Evolutionary conservation across 2,329 filamentous ascomycete genomes (phyloP).

Genomic region (Claviceps arundinis): DNA sequence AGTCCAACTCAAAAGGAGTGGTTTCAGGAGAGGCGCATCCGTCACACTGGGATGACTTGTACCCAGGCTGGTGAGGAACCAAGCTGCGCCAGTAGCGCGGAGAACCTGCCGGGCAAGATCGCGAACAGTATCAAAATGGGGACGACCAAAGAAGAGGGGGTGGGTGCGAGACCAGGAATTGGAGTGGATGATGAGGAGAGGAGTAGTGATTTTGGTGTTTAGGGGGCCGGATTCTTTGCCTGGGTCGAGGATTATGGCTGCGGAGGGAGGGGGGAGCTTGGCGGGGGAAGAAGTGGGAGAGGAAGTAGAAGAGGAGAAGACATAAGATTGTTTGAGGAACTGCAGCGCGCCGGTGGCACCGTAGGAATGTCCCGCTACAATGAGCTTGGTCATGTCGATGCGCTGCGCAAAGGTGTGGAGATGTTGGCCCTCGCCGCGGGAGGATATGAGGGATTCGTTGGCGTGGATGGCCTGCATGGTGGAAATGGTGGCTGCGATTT

Average conservation of each 20-base stretch:
- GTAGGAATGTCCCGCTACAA: conserved; percentile 51
- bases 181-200: conserved; percentile 49
- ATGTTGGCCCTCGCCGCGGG: conserved; percentile 31
- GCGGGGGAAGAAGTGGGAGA: conserved; percentile 20
- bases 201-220: conserved; percentile 44
- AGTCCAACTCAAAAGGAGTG: conserved; percentile 44
- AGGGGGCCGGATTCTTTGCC: conserved; percentile 51
- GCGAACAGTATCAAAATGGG: conserved; percentile 51
- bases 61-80: conserved; percentile 41
- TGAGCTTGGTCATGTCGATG: conserved; percentile 39
- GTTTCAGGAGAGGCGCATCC: conserved; percentile 52
- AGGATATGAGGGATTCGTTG: conserved; percentile 25
- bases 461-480: conserved; percentile 27
- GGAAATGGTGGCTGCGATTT: conserved; percentile 31
- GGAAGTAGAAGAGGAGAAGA: conserved; percentile 25
- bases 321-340: conserved; percentile 34
- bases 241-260: conserved; percentile 50
- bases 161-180: conserved; percentile 48
- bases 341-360: conserved; percentile 52
- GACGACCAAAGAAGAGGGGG: conserved; percentile 46
- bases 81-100: conserved; percentile 28
- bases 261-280: conserved; percentile 34
- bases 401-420: conserved; percentile 37
- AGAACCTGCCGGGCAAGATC: conserved; percentile 37
- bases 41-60: conserved; percentile 52